These are phyloP conservation scores for Alternaria solani DNA, from an alignment of 2,329 filamentous ascomycete species.

Conservation along the genomic window DNA sequence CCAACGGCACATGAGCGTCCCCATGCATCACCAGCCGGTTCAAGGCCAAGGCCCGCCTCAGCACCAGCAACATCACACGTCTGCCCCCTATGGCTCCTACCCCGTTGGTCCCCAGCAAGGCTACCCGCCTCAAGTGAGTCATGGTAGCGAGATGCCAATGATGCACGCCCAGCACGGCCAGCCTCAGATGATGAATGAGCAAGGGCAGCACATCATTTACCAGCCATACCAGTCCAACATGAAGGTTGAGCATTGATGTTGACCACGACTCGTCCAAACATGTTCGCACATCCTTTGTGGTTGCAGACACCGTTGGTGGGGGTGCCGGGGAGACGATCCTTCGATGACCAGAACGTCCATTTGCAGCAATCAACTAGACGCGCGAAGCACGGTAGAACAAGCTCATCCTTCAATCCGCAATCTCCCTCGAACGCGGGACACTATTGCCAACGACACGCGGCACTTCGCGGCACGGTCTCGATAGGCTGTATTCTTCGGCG, in stretches of 20 bases:
- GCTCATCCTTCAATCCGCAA: not conserved
- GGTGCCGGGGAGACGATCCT: constrained; percentile 5
- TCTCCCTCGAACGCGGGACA: constrained; percentile 2
- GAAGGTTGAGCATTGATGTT: constrained; percentile 50
- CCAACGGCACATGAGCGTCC: constrained; percentile 49
- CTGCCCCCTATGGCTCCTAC: constrained; percentile 40
- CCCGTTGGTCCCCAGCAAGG: constrained; percentile 38
- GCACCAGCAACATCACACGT: constrained; percentile 40
- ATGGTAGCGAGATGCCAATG: constrained; percentile 49
- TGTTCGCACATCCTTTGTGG: constrained; percentile 16
- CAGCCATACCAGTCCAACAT: constrained; percentile 46
- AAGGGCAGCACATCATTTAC: constrained; percentile 52
- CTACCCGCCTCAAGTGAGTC: constrained; percentile 47
- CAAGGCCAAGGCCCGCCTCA: constrained; percentile 36
- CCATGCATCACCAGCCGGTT: constrained; percentile 44
- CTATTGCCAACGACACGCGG: constrained; percentile 5
- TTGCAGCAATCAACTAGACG: constrained; percentile 6
- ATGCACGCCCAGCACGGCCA: constrained; percentile 47
- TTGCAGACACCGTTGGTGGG: constrained; percentile 17
- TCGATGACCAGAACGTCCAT: constrained; percentile 5
- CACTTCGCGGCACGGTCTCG: constrained; percentile 9
- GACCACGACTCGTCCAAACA: constrained; percentile 10
- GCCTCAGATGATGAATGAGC: constrained; percentile 50
- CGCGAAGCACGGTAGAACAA: constrained; percentile 2
- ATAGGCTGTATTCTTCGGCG: constrained; percentile 10